Conservation (phyloP, 2,329 filamentous ascomycete genomes). For the Colletotrichum higginsianum region DNA sequence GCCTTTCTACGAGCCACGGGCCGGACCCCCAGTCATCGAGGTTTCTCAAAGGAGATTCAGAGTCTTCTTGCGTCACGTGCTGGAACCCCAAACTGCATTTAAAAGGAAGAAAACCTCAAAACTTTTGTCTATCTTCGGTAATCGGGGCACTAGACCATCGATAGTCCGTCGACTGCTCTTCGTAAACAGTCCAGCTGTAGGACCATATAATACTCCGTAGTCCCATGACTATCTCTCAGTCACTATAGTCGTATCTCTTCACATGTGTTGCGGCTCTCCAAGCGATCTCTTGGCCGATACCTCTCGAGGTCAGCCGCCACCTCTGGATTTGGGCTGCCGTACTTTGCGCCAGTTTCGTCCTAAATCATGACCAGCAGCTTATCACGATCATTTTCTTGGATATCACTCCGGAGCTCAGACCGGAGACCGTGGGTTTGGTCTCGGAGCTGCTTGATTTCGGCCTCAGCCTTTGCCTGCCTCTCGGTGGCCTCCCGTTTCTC, state of each 20-base stretch:
- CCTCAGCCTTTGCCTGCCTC: background rate
- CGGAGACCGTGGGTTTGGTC: background rate
- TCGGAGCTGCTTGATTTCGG: background rate
- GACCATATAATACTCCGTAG: too few species aligned
- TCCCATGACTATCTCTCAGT: background rate
- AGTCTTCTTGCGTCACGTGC: background rate
- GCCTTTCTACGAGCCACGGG: background rate
- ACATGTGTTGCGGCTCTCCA: background rate
- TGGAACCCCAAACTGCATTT: background rate
- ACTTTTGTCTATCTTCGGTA: too few species aligned
- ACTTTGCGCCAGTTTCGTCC: background rate
- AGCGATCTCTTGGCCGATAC: background rate
- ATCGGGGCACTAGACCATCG: background rate
- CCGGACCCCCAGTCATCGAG: background rate
- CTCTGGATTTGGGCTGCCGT: background rate
- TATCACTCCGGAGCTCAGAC: background rate
- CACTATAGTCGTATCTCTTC: background rate
- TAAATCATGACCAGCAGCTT: background rate
- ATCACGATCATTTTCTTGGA: background rate
- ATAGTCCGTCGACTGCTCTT: background rate
- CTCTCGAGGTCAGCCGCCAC: background rate
- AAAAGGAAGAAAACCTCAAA: background rate
- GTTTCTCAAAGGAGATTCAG: background rate
- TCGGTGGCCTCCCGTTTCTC: background rate
- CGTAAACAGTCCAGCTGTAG: too few species aligned